Evolutionary conservation across 1,284 basidiomycete species (phyloP).

Genomic region (Phellopilus nigrolimitatus): DNA sequence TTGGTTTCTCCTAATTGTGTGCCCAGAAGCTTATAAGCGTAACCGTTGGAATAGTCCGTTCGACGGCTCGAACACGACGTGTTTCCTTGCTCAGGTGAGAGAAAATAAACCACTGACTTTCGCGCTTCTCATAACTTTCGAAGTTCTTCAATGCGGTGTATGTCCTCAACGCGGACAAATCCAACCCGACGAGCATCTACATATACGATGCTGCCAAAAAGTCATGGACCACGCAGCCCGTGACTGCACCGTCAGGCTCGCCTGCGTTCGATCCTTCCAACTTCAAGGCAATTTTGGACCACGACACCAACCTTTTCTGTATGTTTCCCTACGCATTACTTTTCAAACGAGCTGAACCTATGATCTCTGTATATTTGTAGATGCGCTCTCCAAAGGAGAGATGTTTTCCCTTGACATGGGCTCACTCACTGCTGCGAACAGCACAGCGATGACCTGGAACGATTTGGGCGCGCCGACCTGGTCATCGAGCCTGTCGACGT

Average conservation of each 20-base stretch:
- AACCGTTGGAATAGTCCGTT: constrained; percentile 50
- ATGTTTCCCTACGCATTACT: constrained; percentile 25
- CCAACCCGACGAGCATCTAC: constrained; percentile 58
- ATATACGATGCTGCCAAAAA: constrained; percentile 62
- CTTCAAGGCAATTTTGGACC: constrained; percentile 72
- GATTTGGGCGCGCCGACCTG: constrained; percentile 53
- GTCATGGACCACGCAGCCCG: constrained; percentile 61
- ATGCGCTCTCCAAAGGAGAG: constrained; percentile 56
- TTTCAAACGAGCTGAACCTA: constrained; percentile 22
- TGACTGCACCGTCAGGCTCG: constrained; percentile 37
- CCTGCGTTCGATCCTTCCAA: constrained; percentile 47
- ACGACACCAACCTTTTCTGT: constrained; percentile 87
- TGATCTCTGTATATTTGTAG: constrained; percentile 31
- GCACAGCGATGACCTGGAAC: constrained; percentile 55
- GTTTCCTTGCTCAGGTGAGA: constrained; percentile 63
- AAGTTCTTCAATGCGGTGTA: constrained; percentile 77
- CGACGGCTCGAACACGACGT: constrained; percentile 58
- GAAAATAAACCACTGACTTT: background rate
- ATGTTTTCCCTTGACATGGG: constrained; percentile 68
- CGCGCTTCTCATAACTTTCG: background rate
- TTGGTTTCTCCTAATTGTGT: background rate
- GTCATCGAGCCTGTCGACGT: constrained; percentile 36
- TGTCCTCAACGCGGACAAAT: constrained; percentile 68
- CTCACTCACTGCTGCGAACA: constrained; percentile 51
- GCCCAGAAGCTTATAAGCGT: constrained; percentile 4